phyloP scores from a whole-genome alignment of 495 filamentous ascomycete genomes.

The Aspergillus steynii region DNA sequence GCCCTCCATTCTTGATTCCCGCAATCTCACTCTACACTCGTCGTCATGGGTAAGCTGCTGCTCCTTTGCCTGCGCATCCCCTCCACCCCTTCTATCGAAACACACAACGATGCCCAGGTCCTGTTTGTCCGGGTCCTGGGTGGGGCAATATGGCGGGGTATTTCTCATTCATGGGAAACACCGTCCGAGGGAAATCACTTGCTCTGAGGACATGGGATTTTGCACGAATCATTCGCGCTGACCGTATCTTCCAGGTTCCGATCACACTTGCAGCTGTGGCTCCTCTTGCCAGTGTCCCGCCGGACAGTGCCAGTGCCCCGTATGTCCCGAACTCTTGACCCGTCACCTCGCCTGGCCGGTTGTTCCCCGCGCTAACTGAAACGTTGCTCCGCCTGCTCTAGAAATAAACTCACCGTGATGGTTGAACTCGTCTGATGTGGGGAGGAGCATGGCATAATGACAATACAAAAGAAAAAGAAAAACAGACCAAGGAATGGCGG shows the following conservation, averaged over 20 bases:
- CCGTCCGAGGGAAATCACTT: background rate
- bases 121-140: background rate
- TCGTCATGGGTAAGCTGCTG: conserved; percentile 7
- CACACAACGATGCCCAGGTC: background rate
- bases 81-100: background rate
- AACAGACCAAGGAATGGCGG: background rate
- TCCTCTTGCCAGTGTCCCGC: conserved; percentile 49
- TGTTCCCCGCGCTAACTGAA: background rate
- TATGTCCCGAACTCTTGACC: conserved; percentile 23
- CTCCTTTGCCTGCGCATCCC: background rate
- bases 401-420: conserved; percentile 28
- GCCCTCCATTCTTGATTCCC: background rate
- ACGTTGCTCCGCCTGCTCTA: background rate
- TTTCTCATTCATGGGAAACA: background rate
- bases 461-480: background rate
- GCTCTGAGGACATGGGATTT: background rate
- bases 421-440: background rate
- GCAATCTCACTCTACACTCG: conserved; percentile 1
- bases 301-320: conserved; percentile 47
- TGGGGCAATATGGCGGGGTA: conserved; percentile 2
- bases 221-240: background rate
- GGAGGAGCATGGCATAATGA: background rate
- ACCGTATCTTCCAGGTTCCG: conserved; percentile 25
- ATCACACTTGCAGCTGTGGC: conserved; percentile 48
- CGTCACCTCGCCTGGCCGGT: background rate